Evolutionary conservation across 2,329 filamentous ascomycete genomes (phyloP), one percentile per base, ranked within the genome.

Genomic region (Pseudopithomyces chartarum): DNA sequence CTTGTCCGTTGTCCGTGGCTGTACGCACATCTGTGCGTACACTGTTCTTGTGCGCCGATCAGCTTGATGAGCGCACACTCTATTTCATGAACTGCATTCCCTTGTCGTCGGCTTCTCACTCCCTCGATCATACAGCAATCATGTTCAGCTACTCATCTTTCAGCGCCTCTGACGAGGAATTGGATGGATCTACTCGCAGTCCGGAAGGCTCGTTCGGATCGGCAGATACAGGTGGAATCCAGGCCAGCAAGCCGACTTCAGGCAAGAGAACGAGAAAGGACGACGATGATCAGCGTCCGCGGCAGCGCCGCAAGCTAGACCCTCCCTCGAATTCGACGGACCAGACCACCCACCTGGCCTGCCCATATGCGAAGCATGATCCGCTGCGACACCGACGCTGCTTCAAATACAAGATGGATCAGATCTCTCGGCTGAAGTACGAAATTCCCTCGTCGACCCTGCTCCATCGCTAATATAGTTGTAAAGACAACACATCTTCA

Each of bases 1-100:
- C 44, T 13, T 47, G 29, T 47, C 46, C 19, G 12, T 13, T 47
- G 29, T 47, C 46, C 19, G 12, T 19, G 33, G 46, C 33, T 48
- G 46, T 38, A 17, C 46, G 46, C 46, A 48, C 46, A 48, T n/a
- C 2, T 48, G 46, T 48, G 46, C 46, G 26, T 33, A 38, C 32
- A 26, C 17, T 48, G 32, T 48, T 23, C 45, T 23, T n/a, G 45
- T 38, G 45, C 32, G 33, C 33, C 7, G 32, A 17, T 48, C 46
- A 39, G 33, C 46, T 32, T 48, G 17, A 33, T 38, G 46, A 13
- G 13, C 11, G 5, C 33, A 23, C 46, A 48, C 3, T 36, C 34
- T 49, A 49, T 36, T 48, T 48, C 8, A 49, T 49, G 22, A 49
- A 22, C 34, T 10, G 13, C 7, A 29, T 12, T 22, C 15, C 8